A percentile compares a stretch with the other conserved stretches of the same genome.
Evolutionary conservation across 2,329 filamentous ascomycete species (phyloP).

Genomic region (Arthrobotrys megalospora): DNA sequence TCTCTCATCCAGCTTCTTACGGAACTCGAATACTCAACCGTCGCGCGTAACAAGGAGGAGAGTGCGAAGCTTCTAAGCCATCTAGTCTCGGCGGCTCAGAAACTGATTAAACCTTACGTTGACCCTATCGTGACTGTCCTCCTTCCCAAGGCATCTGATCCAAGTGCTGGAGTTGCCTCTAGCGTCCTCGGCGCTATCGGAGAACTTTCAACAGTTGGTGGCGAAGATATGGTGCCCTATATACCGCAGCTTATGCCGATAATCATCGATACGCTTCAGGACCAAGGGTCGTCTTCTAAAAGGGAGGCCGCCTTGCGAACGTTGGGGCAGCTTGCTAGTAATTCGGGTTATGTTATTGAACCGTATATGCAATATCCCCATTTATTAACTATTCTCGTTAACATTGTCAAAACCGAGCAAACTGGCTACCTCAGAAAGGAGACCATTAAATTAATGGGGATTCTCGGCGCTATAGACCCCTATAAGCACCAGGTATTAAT

Average conservation of each 20-base stretch:
- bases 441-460: conserved; percentile 96
- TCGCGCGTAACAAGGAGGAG: conserved; percentile 93
- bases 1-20: conserved; percentile 96
- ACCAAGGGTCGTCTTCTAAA: conserved; percentile 90
- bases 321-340: conserved; percentile 91
- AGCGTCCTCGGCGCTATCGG: conserved; percentile 96
- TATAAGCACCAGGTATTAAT: conserved; percentile 84
- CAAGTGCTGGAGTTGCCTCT: conserved; percentile 88
- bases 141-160: conserved; percentile 90
- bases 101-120: conserved; percentile 94
- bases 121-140: conserved; percentile 95
- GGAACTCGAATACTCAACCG: conserved; percentile 95
- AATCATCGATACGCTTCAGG: conserved; percentile 92
- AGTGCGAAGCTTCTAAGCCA: conserved; percentile 93
- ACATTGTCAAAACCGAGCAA: conserved; percentile 93
- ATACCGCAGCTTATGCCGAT: conserved; percentile 94
- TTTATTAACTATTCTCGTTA: conserved; percentile 90
- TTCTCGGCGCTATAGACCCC: conserved; percentile 92
- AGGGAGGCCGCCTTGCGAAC: conserved; percentile 92
- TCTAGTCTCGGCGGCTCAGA: conserved; percentile 91
- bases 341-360: conserved; percentile 96
- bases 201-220: conserved; percentile 92
- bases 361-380: conserved; percentile 96
- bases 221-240: conserved; percentile 92
- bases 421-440: conserved; percentile 88